Evolutionary conservation across 495 filamentous ascomycete species (phyloP), one percentile per base, ranked within the genome.

Genomic region (Trichoderma orchidacearum): DNA sequence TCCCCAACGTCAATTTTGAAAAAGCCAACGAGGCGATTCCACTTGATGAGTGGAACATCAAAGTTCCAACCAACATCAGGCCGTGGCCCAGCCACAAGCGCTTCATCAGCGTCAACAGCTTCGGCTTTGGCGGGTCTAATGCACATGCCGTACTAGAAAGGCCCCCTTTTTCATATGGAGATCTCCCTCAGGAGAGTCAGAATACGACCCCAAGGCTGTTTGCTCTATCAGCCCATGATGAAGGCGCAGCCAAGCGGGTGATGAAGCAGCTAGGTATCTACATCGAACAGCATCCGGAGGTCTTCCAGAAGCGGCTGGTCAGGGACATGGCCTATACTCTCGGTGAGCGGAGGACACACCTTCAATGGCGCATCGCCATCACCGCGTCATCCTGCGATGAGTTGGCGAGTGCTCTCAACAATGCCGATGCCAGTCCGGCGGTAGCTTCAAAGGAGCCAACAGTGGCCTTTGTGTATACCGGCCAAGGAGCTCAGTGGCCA

Each of bases 121-220:
- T 75, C 54, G 76, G 79, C 0, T 78, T 72, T 55, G 78, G 77
- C 0, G 77, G 79, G 2, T 62, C 70, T 6, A 81, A 81, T 57
- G 71, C 73, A 1, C 77, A 82, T 30, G 69, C 60, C 3, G 70
- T 82, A 11, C 23, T 82, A 0, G 75, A 80, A 36, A 61, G 45
- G 30, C 27, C 41, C 0, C 41, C 41, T 11, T 11, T 13, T 0
- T 25, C 21, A 1, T 3, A 25, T 3, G 18, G 2, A 1, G 41
- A 48, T 12, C 21, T 27, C 13, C 41, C 41, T 48, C 41, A 48
- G 12, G 30, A 51, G 15, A 31, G 15, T 4, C 21, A 28, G 50
- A 53, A 23, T 28, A 54, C 32, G 6, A 48, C 34, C 18, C 30
- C 32, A 31, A 58, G 34, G 2, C 34, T 58, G 6, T 58, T 58